phyloP scores from a whole-genome alignment of 768 basidiomycete species.

The Tulasnella sp. region DNA sequence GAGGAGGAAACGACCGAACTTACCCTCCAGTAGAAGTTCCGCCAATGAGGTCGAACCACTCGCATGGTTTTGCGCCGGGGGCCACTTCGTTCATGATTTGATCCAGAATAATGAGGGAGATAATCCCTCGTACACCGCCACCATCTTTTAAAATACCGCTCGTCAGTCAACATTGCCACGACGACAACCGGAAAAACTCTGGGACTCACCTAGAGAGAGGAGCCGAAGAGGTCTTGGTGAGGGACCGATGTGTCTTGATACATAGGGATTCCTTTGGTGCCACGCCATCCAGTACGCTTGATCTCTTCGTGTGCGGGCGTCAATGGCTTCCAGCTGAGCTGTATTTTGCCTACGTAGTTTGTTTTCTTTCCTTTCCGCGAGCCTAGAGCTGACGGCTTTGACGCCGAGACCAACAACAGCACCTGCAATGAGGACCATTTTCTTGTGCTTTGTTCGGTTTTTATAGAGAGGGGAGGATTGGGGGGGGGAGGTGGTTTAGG shows the following conservation, averaged over 20 bases:
- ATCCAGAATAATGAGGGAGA: neutral
- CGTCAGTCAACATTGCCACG: neutral
- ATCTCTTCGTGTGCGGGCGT: neutral
- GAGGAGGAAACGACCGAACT: neutral
- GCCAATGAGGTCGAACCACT: conserved; percentile 2
- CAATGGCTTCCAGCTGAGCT: neutral
- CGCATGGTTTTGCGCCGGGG: neutral
- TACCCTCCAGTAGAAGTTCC: conserved; percentile 6
- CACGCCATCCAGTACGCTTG: neutral
- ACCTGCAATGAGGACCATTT: neutral
- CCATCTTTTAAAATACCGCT: neutral
- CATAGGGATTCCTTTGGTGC: neutral
- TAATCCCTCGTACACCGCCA: neutral
- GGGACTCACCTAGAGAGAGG: neutral
- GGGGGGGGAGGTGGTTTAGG: too few species aligned
- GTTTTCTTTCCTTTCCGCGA: neutral
- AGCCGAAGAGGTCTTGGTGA: neutral
- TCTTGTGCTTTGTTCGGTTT: too few species aligned
- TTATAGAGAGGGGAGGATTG: too few species aligned
- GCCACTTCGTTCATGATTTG: neutral
- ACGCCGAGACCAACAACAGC: neutral
- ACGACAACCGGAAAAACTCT: neutral
- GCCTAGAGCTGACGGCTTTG: too few species aligned
- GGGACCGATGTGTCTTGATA: too few species aligned
- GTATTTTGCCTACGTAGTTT: neutral